Evolutionary conservation across 331 rosid species (phyloP), one percentile per base, ranked within the genome.

Genomic region (Acacia concinna): DNA sequence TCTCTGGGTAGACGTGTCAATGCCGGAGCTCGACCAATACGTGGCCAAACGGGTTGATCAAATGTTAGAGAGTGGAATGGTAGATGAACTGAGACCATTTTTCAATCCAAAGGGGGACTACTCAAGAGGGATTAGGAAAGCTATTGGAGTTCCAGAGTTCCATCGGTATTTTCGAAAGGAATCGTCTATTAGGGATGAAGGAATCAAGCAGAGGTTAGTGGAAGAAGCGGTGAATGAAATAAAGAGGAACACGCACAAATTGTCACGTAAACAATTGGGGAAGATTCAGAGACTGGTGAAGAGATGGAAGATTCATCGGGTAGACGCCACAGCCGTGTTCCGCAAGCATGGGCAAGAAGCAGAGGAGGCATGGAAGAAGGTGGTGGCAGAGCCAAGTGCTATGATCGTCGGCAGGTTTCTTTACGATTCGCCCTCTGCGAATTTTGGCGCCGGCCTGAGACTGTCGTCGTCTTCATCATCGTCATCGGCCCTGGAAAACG

Each of bases 111-210:
- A 54, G 1, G 74, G 86, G 0, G 89, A 91, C 59, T 91, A 95
- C 17, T 74, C 89, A 0, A 52, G 73, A 34, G 99, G 97, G 62
- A 84, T 95, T 35, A 49, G 91, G 59, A 84, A 79, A 38, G 97
- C 99, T 18, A 95, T 95, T 1, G 99, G 99, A 28, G 92, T 93
- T 11, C 94, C 97, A 0, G 99, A 95, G 79, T 93, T 95, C 30
- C 89, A 95, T 68, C 73, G 37, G 4, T 95, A 85, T 62, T 89
- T 95, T 66, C 74, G 93, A 54, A 75, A 8, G 0, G 97, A 84
- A 62, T 32, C 49, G 0, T 43, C 69, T 3, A 38, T 34, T 0
- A 8, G 14, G 28, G 85, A 84, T 2, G 86, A 87, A 13, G 82
- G 79, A 27, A 69, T 74, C 0, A 83, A 41, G 4, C 52, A 60